phyloP scores from a whole-genome alignment of 2,329 filamentous ascomycete genomes.

The Onygenales sp. region DNA sequence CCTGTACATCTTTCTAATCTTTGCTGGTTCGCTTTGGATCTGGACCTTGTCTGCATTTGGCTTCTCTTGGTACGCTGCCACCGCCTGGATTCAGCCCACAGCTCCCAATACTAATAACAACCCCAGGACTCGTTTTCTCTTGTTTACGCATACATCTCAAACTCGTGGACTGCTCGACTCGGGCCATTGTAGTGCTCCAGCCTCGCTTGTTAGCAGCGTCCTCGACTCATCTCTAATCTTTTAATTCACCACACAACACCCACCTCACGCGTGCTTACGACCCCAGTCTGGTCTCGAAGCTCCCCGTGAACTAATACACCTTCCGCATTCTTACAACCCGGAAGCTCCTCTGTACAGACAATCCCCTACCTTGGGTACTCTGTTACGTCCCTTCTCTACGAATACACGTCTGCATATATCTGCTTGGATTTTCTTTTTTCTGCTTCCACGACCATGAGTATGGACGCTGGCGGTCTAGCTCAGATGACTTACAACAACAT shows the following conservation, averaged over 20 bases:
- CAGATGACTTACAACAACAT: constrained; percentile 93
- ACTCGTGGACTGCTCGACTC: not conserved
- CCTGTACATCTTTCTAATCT: constrained; percentile 11
- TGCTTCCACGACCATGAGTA: constrained; percentile 27
- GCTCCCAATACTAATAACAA: not conserved
- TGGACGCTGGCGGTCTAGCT: constrained; percentile 98
- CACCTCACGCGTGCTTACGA: too few relatives aligned
- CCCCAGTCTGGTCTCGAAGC: too few relatives aligned
- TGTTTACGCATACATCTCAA: not conserved
- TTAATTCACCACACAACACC: too few relatives aligned
- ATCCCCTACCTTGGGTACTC: not conserved
- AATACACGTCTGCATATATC: constrained; percentile 13
- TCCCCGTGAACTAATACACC: too few relatives aligned
- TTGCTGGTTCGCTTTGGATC: constrained; percentile 1
- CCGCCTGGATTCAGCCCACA: not conserved
- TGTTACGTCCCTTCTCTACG: constrained; percentile 2
- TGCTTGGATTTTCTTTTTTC: constrained; percentile 17
- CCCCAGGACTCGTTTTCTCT: not conserved
- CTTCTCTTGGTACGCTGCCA: not conserved
- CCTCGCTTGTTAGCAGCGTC: too few relatives aligned
- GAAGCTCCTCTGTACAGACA: not conserved
- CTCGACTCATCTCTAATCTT: too few relatives aligned
- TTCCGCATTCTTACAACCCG: too few relatives aligned
- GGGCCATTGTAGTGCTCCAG: too few relatives aligned
- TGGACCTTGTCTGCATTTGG: not conserved